Conservation (phyloP, 768 basidiomycete species). For the Neoboletus magnificus region DNA sequence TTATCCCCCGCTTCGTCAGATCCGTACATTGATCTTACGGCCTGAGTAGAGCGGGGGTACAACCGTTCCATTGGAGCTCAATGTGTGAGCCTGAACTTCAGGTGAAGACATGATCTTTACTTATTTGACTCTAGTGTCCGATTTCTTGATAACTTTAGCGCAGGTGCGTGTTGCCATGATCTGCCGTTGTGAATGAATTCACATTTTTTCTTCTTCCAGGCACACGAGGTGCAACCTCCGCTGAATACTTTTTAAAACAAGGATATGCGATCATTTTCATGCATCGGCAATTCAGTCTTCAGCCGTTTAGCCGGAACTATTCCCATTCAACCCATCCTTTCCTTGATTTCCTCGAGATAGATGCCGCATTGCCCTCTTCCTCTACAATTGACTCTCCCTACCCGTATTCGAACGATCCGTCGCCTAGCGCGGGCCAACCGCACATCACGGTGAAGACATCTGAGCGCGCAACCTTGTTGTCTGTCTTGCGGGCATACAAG, state of each 20-base stretch:
- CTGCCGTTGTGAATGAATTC: background rate
- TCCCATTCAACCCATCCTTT: conserved; percentile 98
- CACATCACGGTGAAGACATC: conserved; percentile 64
- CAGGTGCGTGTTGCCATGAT: conserved; percentile 54
- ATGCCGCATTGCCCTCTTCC: conserved; percentile 23
- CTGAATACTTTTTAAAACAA: conserved; percentile 93
- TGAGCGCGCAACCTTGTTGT: conserved; percentile 62
- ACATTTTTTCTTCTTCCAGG: conserved; percentile 44
- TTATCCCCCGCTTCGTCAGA: conserved; percentile 7
- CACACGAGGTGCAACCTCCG: conserved; percentile 94
- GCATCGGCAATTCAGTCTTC: conserved; percentile 95
- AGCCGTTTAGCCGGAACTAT: conserved; percentile 97
- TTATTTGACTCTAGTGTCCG: conserved; percentile 65
- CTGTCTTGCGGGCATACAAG: conserved; percentile 79
- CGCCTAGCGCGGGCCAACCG: conserved; percentile 28
- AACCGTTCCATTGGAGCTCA: conserved; percentile 96
- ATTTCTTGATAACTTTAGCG: conserved; percentile 98
- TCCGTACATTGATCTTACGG: conserved; percentile 12
- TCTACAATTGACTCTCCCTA: conserved; percentile 16
- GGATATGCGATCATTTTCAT: conserved; percentile 99
- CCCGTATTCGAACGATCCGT: conserved; percentile 31
- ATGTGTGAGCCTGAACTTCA: conserved; percentile 71
- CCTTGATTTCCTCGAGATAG: conserved; percentile 87
- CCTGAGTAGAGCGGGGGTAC: conserved; percentile 87
- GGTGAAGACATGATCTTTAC: conserved; percentile 10